phyloP scores from a whole-genome alignment of 805 yeast genomes.

The Starmerella kuoi region DNA sequence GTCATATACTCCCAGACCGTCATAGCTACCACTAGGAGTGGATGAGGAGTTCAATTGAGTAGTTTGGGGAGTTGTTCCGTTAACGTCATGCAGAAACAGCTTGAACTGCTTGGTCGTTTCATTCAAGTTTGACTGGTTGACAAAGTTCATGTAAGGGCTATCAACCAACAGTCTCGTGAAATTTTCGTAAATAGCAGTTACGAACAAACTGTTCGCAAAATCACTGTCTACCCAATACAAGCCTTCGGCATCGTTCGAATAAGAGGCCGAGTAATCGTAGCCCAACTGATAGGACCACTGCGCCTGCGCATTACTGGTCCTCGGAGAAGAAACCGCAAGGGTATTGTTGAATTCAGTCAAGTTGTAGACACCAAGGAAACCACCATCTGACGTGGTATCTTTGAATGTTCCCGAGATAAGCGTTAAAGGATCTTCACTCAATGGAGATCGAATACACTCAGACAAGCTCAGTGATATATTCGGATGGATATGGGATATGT shows the following conservation, averaged over 20 bases:
- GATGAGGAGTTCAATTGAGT: conserved; percentile 8
- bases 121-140: conserved; percentile 7
- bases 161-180: conserved; percentile 8
- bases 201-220: conserved; percentile 50
- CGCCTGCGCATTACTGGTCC: conserved; percentile 7
- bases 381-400: conserved; percentile 17
- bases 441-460: conserved; percentile 16
- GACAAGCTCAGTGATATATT: conserved; percentile 7
- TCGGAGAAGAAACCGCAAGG: conserved; percentile 6
- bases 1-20: background rate
- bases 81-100: conserved; percentile 7
- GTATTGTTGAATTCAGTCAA: conserved; percentile 9
- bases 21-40: background rate
- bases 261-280: conserved; percentile 32
- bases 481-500: conserved; percentile 1
- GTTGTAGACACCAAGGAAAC: conserved; percentile 10
- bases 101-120: conserved; percentile 12
- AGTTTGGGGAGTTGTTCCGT: conserved; percentile 21
- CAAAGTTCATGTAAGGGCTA: conserved; percentile 14
- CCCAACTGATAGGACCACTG: conserved; percentile 57
- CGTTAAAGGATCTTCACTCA: conserved; percentile 1
- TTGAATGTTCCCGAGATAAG: conserved; percentile 7
- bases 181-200: conserved; percentile 31
- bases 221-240: conserved; percentile 56
- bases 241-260: conserved; percentile 13